Conservation (phyloP, 441 rosid species). For the Eutrema salsugineum region DNA sequence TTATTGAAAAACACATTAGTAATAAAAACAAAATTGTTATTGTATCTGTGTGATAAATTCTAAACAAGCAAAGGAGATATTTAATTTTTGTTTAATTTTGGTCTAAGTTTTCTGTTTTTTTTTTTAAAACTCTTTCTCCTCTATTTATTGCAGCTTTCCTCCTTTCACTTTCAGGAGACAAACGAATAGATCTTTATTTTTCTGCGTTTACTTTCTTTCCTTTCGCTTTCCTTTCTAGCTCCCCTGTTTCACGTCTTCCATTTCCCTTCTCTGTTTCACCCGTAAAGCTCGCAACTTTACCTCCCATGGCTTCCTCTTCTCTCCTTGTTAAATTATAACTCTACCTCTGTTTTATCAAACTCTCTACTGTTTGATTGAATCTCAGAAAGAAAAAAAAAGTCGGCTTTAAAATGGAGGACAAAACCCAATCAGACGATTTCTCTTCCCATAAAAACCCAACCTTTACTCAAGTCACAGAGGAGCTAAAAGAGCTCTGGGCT, state of each 20-base stretch:
- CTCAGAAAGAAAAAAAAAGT: not conserved
- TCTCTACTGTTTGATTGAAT: not conserved
- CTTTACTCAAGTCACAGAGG: constrained; percentile 61
- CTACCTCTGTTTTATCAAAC: not conserved
- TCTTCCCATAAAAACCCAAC: constrained; percentile 46
- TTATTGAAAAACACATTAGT: too few species aligned
- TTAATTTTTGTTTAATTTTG: too few species aligned
- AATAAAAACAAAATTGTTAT: too few species aligned
- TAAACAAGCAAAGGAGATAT: too few species aligned
- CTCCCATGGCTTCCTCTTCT: constrained; percentile 19
- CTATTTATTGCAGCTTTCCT: constrained; percentile 31
- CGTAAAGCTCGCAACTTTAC: not conserved
- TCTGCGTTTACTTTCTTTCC: not conserved
- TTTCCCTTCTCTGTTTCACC: constrained; percentile 10
- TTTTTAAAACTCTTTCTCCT: not conserved
- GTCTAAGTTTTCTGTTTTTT: too few species aligned
- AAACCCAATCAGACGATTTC: constrained; percentile 40
- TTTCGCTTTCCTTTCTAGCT: constrained; percentile 11
- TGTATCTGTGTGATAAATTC: too few species aligned
- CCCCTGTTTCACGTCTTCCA: constrained; percentile 13
- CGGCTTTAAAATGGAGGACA: constrained; percentile 40
- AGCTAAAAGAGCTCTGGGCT: constrained; percentile 77
- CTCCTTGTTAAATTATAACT: not conserved
- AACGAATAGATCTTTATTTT: constrained; percentile 15
- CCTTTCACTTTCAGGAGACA: constrained; percentile 31